Evolutionary conservation across 768 basidiomycete genomes (phyloP).

Genomic region (Lentinula detonsa): DNA sequence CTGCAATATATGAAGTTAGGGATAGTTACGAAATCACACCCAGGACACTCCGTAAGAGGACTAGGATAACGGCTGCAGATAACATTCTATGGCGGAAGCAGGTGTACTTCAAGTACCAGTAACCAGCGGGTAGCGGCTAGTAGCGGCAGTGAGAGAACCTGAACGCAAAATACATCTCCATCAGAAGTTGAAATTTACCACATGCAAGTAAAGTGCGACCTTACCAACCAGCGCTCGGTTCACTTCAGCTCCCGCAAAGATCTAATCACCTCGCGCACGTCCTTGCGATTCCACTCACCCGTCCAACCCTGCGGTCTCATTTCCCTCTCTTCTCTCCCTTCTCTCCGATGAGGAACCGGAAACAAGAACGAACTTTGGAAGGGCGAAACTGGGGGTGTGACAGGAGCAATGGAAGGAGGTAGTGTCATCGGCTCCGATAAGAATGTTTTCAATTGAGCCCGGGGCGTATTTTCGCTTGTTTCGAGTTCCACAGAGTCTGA

Average conservation of each 20-base stretch:
- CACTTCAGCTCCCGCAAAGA: slow-evolving; percentile 1
- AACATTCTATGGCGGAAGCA: no score
- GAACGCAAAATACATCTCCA: no score
- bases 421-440: not conserved
- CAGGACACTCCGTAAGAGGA: no score
- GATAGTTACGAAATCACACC: no score
- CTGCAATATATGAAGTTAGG: no score
- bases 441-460: not conserved
- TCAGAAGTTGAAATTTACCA: no score
- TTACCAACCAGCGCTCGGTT: not conserved
- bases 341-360: not conserved
- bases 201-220: no score
- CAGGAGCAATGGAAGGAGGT: not conserved
- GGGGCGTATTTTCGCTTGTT: not conserved
- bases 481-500: not conserved
- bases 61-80: no score
- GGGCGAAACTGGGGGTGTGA: not conserved
- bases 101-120: no score
- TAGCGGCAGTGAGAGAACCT: no score
- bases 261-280: slow-evolving; percentile 1
- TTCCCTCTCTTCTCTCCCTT: not conserved
- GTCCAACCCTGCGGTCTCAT: not conserved
- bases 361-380: not conserved
- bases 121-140: no score
- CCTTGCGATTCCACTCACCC: not conserved